These are phyloP conservation scores for Pleurotus platypus DNA, from an alignment of 768 basidiomycete genomes.

Conservation along the genomic window DNA sequence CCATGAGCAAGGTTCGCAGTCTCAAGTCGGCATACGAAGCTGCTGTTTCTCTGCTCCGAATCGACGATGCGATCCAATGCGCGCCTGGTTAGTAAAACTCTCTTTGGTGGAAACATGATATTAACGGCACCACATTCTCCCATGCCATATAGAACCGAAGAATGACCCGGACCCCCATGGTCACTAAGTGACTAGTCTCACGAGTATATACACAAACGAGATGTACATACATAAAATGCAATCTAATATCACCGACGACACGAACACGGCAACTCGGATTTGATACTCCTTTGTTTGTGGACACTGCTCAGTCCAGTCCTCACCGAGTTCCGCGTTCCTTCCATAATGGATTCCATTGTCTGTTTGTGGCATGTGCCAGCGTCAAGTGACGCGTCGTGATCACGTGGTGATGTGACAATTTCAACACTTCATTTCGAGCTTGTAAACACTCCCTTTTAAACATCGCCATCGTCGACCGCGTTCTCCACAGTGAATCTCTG, in stretches of 20 bases:
- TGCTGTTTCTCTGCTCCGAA: slow-evolving; percentile 89
- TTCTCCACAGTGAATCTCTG: not conserved
- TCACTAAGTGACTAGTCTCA: slow-evolving; percentile 39
- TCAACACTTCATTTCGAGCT: slow-evolving; percentile 5
- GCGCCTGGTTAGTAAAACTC: slow-evolving; percentile 62
- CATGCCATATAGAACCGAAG: slow-evolving; percentile 53
- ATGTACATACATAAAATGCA: not conserved
- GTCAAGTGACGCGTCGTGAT: slow-evolving; percentile 13
- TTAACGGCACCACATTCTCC: not conserved
- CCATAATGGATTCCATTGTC: too few species aligned
- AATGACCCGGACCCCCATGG: slow-evolving; percentile 71
- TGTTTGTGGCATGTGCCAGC: not conserved
- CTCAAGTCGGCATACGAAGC: slow-evolving; percentile 97
- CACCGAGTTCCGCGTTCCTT: too few species aligned
- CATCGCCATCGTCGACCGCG: not conserved
- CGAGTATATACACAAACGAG: not conserved
- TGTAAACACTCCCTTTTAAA: not conserved
- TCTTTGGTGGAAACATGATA: slow-evolving; percentile 15
- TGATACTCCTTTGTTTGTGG: too few species aligned
- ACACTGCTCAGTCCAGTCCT: too few species aligned
- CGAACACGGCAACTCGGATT: too few species aligned
- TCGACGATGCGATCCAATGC: slow-evolving; percentile 95
- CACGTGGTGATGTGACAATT: slow-evolving; percentile 22
- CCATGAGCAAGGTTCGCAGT: slow-evolving; percentile 95
- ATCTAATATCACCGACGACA: too few species aligned